These are phyloP conservation scores for Cercophora newfieldiana DNA, from an alignment of 495 filamentous ascomycete genomes.

Conservation along the genomic window DNA sequence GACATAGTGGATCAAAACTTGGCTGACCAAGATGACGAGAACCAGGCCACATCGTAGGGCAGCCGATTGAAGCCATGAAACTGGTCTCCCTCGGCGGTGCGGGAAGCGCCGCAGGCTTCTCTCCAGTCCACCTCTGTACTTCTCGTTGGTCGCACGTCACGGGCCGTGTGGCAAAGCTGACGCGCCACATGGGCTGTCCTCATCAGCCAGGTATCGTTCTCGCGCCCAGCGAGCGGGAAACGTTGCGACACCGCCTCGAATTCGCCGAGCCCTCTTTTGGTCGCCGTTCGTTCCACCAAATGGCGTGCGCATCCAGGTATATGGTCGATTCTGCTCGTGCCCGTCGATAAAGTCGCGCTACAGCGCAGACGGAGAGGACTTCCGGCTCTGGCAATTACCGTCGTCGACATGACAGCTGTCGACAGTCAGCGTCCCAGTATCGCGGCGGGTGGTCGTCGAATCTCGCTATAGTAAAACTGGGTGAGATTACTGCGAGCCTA, in stretches of 20 bases:
- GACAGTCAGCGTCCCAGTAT: background rate
- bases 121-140: background rate
- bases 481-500: background rate
- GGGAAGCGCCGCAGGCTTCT: background rate
- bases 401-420: conserved; percentile 3
- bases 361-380: too few species aligned
- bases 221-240: background rate
- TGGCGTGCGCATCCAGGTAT: too few species aligned
- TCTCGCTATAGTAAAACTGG: background rate
- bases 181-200: background rate
- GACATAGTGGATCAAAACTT: background rate
- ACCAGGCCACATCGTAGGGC: too few species aligned
- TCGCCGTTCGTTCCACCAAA: too few species aligned
- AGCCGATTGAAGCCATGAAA: background rate
- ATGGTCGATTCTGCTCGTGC: too few species aligned
- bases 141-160: background rate
- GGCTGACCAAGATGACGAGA: too few species aligned
- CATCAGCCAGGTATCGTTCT: background rate
- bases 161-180: background rate
- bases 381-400: background rate
- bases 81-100: background rate
- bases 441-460: background rate
- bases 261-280: too few species aligned
- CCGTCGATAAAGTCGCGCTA: too few species aligned
- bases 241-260: too few species aligned